A percentile compares a stretch with the other conserved stretches of the same genome.
Conservation (phyloP, 352 stramenopile species). For the Globisporangium radiosum region DNA sequence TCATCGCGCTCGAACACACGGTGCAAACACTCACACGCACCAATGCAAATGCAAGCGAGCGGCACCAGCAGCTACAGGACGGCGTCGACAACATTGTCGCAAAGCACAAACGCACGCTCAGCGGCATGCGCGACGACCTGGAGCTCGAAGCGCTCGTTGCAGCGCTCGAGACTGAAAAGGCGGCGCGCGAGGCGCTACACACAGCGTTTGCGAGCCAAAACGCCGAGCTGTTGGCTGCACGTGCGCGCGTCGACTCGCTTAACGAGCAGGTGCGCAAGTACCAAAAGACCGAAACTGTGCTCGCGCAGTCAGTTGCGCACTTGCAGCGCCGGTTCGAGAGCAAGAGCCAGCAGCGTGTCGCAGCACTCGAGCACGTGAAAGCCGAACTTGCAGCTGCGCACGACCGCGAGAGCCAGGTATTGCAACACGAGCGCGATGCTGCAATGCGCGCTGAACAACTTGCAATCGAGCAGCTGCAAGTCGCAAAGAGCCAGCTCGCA, state of each 20-base stretch:
- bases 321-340: constrained; percentile 53
- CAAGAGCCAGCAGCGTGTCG: constrained; percentile 56
- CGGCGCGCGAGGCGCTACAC: constrained; percentile 26
- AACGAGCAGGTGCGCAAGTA: constrained; percentile 45
- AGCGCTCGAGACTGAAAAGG: constrained; percentile 53
- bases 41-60: constrained; percentile 16
- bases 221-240: constrained; percentile 25
- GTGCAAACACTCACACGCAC: constrained; percentile 14
- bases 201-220: constrained; percentile 37
- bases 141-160: constrained; percentile 40
- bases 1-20: constrained; percentile 30
- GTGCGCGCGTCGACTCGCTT: constrained; percentile 39
- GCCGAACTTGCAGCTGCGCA: constrained; percentile 34
- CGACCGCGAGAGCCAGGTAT: constrained; percentile 16
- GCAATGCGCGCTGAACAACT: constrained; percentile 21
- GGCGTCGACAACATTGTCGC: constrained; percentile 35
- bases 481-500: constrained; percentile 21
- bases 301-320: constrained; percentile 62
- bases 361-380: constrained; percentile 29
- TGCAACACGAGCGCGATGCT: constrained; percentile 29
- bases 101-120: constrained; percentile 43
- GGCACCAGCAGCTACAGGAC: constrained; percentile 26
- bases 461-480: constrained; percentile 25
- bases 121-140: constrained; percentile 41
- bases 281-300: constrained; percentile 71